Percentiles rank a stretch among this genome's conserved stretches.
Conservation (phyloP, 345 rosid genomes). For the Barbarea vulgaris region DNA sequence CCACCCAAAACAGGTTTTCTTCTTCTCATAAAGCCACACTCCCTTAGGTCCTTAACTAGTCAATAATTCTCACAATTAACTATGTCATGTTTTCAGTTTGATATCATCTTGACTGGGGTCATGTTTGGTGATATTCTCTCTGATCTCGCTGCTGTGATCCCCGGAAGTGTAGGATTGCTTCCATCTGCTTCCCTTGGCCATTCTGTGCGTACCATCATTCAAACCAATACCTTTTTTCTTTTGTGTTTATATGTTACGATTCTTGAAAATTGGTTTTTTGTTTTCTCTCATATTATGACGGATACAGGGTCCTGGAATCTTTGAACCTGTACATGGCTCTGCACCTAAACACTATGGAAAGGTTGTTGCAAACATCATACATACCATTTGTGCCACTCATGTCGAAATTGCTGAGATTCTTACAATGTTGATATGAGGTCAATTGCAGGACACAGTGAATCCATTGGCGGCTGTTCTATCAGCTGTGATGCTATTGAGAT, state of each 20-base stretch:
- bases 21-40: not conserved
- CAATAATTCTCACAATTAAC: not conserved
- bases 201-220: constrained; percentile 9
- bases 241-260: not conserved
- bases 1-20: constrained; percentile 24
- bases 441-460: constrained; percentile 23
- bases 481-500: constrained; percentile 33
- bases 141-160: constrained; percentile 32
- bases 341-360: constrained; percentile 34
- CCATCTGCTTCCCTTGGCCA: constrained; percentile 37
- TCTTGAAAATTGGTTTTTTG: not conserved
- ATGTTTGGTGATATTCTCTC: constrained; percentile 37
- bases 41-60: not conserved
- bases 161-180: constrained; percentile 36
- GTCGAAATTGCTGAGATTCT: not conserved
- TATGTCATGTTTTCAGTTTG: constrained; percentile 28
- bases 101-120: constrained; percentile 30
- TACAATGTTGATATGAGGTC: not conserved
- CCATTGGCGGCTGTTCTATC: constrained; percentile 29
- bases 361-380: constrained; percentile 8
- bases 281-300: not conserved
- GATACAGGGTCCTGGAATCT: constrained; percentile 35
- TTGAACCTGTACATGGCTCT: constrained; percentile 27
- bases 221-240: not conserved
- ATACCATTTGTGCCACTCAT: not conserved